These are phyloP conservation scores for Puccinia brachypodii DNA, from an alignment of 1,284 basidiomycete genomes.

Conservation along the genomic window DNA sequence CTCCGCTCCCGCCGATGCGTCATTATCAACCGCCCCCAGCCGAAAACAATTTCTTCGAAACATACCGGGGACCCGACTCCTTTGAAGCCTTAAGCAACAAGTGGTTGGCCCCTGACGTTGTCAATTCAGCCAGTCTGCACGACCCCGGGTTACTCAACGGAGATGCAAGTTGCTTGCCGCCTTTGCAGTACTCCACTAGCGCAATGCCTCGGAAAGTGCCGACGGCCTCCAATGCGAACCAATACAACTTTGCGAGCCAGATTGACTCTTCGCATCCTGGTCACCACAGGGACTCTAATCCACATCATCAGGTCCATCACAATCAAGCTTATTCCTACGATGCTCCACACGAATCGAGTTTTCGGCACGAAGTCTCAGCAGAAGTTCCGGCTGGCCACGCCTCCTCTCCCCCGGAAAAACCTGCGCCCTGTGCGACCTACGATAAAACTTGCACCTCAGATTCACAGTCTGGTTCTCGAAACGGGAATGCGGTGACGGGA, in stretches of 20 bases:
- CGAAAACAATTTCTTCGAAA: conserved; percentile 41
- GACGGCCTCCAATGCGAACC: background rate
- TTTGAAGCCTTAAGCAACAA: conserved; percentile 45
- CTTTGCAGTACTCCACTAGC: background rate
- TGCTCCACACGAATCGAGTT: conserved; percentile 4
- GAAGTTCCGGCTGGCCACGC: background rate
- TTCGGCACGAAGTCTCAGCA: background rate
- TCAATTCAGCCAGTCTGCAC: background rate
- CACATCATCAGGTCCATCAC: background rate
- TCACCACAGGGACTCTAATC: background rate
- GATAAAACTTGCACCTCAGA: conserved; percentile 7
- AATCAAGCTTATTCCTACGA: conserved; percentile 12
- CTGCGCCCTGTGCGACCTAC: background rate
- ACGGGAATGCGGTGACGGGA: background rate
- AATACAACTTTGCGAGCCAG: conserved; percentile 10
- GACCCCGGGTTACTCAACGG: background rate
- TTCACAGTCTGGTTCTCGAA: background rate
- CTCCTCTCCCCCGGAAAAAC: conserved; percentile 23
- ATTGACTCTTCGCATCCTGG: conserved; percentile 2
- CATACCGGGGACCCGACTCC: conserved; percentile 45
- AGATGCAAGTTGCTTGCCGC: background rate
- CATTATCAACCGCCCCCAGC: conserved; percentile 5
- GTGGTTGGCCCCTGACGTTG: conserved; percentile 33
- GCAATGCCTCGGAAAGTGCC: background rate
- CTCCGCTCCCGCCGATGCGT: conserved; percentile 22